Percentiles rank a stretch among this genome's conserved stretches.
phyloP scores from a whole-genome alignment of 2,329 filamentous ascomycete genomes.

The Paradendryphiella salina region DNA sequence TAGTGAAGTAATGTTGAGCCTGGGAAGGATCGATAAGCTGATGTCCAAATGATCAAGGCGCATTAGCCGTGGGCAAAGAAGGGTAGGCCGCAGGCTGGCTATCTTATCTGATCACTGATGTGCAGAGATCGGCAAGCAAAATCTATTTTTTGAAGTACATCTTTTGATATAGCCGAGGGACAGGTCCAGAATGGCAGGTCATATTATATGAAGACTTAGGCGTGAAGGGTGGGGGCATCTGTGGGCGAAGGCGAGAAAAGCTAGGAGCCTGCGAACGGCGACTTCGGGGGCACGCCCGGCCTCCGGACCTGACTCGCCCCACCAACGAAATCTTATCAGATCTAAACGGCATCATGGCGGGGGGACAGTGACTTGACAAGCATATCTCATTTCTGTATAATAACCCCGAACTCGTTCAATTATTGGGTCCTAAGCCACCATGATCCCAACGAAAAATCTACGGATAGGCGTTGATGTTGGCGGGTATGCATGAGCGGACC shows the following conservation, averaged over 20 bases:
- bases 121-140: not conserved
- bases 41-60: not conserved
- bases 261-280: not conserved
- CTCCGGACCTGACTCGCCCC: constrained; percentile 11
- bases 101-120: constrained; percentile 9
- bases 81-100: constrained; percentile 1
- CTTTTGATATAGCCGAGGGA: no score
- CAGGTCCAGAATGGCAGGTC: no score
- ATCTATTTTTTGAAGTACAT: no score
- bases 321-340: constrained; percentile 22
- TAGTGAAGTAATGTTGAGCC: not conserved
- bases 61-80: constrained; percentile 2
- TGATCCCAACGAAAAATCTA: constrained; percentile 29
- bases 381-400: not conserved
- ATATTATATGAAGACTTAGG: no score
- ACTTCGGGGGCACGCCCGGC: not conserved
- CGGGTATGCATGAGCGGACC: constrained; percentile 31
- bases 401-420: not conserved
- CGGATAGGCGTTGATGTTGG: constrained; percentile 53
- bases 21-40: not conserved
- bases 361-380: not conserved
- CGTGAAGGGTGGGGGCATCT: no score
- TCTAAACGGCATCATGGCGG: not conserved
- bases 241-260: no score
- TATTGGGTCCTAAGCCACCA: not conserved